Base-by-base conservation (phyloP, 225 moss, liverwort and hornwort genomes). In the Neckera pumila region DNA sequence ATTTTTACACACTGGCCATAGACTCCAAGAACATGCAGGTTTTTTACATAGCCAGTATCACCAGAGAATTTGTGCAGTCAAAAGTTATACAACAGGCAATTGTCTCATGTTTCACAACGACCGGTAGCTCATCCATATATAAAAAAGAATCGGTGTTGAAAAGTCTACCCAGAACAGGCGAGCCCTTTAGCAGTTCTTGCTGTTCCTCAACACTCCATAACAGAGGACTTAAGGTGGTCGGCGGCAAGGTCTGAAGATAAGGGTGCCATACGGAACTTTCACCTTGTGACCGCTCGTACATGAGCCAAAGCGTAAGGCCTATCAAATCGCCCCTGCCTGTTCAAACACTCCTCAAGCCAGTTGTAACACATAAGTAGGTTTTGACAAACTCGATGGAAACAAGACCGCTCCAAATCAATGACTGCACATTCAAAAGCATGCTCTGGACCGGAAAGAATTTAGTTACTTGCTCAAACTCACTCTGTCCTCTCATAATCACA, bases 251-350 rank as follows among this genome's bases (percentile, higher is more conserved):
- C 88, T 90, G 94, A 45, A 99, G 91, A 85, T 93, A 97, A 49
- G 96, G 94, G 57, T 94, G 85, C 99, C 99, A 99, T 28, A 87
- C 72, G 28, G 99, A 99, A 33, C 89, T 91, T 61, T 87, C 90
- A 79, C 95, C 96, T 95, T 93, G 97, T 54, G 95, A 92, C 85
- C 92, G 93, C 87, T 99, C 99, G 80, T 96, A 97, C 96, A 99
- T 99, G 59, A 96, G 94, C 99, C 99, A 99, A 69, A 99, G 93
- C 28, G 96, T 96, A 53, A 99, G 96, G 42, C 97, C 99, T 83
- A 99, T 95, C 78, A 99, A 93, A 83, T 99, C 99, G 47, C 95
- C 99, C 89, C 99, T 94, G 77, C 96, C 98, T 96, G 93, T 75
- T 80, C 65, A 36, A 86, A 88, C 70, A 85, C 15, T 81, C 69